Evolutionary conservation across 2,329 filamentous ascomycete genomes (phyloP).

Genomic region (Penicillium fuscoglaucum): DNA sequence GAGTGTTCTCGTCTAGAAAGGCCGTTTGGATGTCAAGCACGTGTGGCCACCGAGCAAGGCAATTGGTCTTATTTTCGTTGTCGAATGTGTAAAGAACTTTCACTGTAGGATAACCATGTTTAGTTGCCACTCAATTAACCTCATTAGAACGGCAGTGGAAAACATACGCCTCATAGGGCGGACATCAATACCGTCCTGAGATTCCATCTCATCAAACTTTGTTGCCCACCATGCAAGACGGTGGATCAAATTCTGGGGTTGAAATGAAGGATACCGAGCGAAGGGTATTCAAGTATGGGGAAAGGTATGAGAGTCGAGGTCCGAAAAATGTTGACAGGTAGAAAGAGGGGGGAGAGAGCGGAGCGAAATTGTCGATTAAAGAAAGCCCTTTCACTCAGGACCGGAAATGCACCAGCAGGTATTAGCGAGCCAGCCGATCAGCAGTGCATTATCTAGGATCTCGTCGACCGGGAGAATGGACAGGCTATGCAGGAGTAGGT

Average conservation of each 20-base stretch:
- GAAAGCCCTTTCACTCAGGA: conserved; percentile 12
- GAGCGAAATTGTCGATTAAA: conserved; percentile 8
- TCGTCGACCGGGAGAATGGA: conserved; percentile 38
- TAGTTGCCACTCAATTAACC: conserved; percentile 13
- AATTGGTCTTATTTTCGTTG: conserved; percentile 81
- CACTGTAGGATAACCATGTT: conserved; percentile 55
- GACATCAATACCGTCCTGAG: conserved; percentile 56
- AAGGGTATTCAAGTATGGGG: neutral
- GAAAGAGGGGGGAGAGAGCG: neutral
- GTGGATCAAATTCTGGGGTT: neutral
- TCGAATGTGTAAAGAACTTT: conserved; percentile 98
- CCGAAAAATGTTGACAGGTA: conserved; percentile 6
- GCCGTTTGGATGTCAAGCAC: conserved; percentile 78
- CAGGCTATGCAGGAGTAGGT: conserved; percentile 29
- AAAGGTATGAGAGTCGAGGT: neutral
- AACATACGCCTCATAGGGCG: conserved; percentile 68
- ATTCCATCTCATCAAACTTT: conserved; percentile 41
- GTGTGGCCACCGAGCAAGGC: conserved; percentile 81
- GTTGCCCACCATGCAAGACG: conserved; percentile 33
- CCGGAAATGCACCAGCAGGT: conserved; percentile 7
- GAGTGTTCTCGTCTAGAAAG: conserved; percentile 72
- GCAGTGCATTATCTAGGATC: conserved; percentile 21
- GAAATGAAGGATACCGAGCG: conserved; percentile 4
- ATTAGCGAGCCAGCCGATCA: conserved; percentile 17
- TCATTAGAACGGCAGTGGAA: conserved; percentile 4